Conservation (phyloP, 2,329 filamentous ascomycete species). For the Trichoderma sp. region DNA sequence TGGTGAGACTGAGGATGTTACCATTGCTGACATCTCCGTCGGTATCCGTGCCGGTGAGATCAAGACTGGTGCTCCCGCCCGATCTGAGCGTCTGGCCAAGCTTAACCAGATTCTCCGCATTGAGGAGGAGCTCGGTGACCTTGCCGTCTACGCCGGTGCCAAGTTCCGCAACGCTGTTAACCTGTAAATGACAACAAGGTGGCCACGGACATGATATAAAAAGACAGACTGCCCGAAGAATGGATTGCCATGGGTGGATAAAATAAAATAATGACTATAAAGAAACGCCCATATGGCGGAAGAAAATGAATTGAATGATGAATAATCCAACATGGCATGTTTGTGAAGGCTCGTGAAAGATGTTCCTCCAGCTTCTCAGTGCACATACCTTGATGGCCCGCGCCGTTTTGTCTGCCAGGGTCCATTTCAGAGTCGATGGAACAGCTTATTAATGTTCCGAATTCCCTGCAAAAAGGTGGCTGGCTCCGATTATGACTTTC, state of each 20-base stretch:
- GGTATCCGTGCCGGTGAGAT: conserved; percentile 97
- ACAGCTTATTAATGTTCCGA: neutral
- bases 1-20: conserved; percentile 99
- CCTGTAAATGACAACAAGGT: conserved; percentile 58
- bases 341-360: neutral
- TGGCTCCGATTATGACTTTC: neutral
- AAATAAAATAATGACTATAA: conserved; percentile 16
- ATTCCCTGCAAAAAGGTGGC: neutral
- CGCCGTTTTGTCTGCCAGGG: neutral
- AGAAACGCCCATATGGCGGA: conserved; percentile 5
- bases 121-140: conserved; percentile 94
- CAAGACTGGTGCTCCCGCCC: conserved; percentile 95
- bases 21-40: conserved; percentile 96
- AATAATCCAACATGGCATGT: neutral
- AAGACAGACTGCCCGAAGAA: neutral
- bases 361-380: neutral
- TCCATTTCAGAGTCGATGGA: neutral
- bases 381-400: neutral
- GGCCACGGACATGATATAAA: neutral
- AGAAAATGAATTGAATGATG: conserved; percentile 15
- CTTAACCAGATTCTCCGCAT: conserved; percentile 99
- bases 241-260: neutral
- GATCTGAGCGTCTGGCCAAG: conserved; percentile 98
- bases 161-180: conserved; percentile 91
- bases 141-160: conserved; percentile 86